Evolutionary conservation across 2,329 filamentous ascomycete genomes (phyloP).

Genomic region (Chalaropsis ovoidea): DNA sequence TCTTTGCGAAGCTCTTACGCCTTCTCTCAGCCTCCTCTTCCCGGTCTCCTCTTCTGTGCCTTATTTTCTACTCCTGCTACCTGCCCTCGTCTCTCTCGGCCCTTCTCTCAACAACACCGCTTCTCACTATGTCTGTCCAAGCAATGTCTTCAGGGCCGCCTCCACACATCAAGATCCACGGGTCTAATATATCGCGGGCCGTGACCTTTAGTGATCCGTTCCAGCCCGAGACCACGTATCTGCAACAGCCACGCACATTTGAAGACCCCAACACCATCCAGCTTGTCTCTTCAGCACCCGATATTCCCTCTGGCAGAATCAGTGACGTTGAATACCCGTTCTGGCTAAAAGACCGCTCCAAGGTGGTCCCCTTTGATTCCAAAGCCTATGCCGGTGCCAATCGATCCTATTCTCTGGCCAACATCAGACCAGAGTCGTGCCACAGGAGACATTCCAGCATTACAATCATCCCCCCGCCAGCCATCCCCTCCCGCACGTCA

Average conservation of each 20-base stretch:
- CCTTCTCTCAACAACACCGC: background rate
- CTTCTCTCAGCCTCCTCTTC: background rate
- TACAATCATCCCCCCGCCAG: slow-evolving; percentile 14
- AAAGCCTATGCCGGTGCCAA: slow-evolving; percentile 18
- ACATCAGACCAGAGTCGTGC: slow-evolving; percentile 20
- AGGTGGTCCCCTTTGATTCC: slow-evolving; percentile 14
- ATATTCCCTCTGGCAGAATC: slow-evolving; percentile 11
- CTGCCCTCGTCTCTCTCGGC: background rate
- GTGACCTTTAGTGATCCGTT: slow-evolving; percentile 18
- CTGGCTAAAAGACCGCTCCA: slow-evolving; percentile 17
- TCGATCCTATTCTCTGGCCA: slow-evolving; percentile 19
- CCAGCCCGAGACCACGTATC: background rate
- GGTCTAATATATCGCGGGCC: background rate
- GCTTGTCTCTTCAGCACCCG: slow-evolving; percentile 13
- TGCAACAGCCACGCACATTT: slow-evolving; percentile 18
- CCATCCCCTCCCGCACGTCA: background rate
- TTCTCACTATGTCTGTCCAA: slow-evolving; percentile 13
- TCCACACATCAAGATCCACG: background rate
- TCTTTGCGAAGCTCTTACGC: background rate
- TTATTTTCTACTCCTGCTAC: background rate
- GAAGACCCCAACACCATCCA: slow-evolving; percentile 14
- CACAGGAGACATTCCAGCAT: slow-evolving; percentile 19
- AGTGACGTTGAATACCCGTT: slow-evolving; percentile 18
- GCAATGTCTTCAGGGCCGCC: slow-evolving; percentile 9
- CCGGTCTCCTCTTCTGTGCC: background rate